Percentiles rank a stretch among this genome's conserved stretches.
These are phyloP conservation scores for Colletotrichum spinosum DNA, from an alignment of 2,329 filamentous ascomycete genomes.

Conservation along the genomic window DNA sequence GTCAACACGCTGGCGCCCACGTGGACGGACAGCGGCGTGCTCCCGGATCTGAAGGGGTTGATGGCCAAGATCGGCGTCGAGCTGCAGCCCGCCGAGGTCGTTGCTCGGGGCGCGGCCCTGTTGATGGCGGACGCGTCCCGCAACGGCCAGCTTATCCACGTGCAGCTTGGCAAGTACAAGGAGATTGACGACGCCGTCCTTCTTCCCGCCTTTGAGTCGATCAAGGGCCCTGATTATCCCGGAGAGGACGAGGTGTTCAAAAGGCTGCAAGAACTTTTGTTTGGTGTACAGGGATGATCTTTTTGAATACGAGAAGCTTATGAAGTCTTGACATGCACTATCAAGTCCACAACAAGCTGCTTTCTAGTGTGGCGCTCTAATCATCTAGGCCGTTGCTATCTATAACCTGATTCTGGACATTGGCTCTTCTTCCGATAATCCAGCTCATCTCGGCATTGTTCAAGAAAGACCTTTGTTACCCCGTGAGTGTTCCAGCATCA, in stretches of 20 bases:
- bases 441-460: no score
- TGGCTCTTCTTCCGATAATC: no score
- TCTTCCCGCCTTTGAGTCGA: conserved; percentile 46
- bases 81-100: conserved; percentile 57
- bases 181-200: conserved; percentile 64
- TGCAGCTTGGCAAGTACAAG: conserved; percentile 58
- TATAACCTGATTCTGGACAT: no score
- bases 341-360: no score
- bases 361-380: no score
- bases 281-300: no score
- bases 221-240: conserved; percentile 47
- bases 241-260: conserved; percentile 51
- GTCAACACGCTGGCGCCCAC: conserved; percentile 56
- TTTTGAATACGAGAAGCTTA: no score
- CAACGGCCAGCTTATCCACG: conserved; percentile 65
- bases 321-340: no score
- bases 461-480: no score
- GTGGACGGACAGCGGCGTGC: conserved; percentile 49
- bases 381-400: no score
- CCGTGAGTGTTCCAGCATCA: no score
- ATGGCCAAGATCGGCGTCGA: conserved; percentile 53
- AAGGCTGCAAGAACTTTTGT: conserved; percentile 24
- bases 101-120: conserved; percentile 60
- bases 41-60: conserved; percentile 51
- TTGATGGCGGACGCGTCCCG: conserved; percentile 61